These are phyloP conservation scores for Forsythia viridissima DNA, from an alignment of 257 asterid species.

Conservation along the genomic window DNA sequence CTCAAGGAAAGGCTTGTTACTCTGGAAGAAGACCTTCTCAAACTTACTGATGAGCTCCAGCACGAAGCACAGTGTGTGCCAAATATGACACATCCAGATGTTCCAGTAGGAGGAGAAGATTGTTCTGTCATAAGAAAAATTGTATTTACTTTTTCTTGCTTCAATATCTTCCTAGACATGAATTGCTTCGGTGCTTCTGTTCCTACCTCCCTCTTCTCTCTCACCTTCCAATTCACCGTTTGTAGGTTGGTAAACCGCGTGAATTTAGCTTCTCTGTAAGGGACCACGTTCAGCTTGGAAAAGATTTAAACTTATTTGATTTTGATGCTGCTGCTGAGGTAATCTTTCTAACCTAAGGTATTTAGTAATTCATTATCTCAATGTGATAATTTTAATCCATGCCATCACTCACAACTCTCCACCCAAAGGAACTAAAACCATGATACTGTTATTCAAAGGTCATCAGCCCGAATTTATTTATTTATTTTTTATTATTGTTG, in stretches of 20 bases:
- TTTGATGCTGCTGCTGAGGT: slow-evolving; percentile 99
- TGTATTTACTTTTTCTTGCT: slow-evolving; percentile 39
- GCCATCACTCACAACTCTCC: too few species aligned
- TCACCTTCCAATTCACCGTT: neutral
- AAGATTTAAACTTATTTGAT: slow-evolving; percentile 77
- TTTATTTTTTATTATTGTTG: too few species aligned
- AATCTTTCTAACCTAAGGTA: slow-evolving; percentile 39
- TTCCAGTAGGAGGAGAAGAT: slow-evolving; percentile 84
- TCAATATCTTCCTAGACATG: neutral
- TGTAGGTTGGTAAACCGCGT: slow-evolving; percentile 71
- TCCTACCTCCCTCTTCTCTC: neutral
- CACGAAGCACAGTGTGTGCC: slow-evolving; percentile 92
- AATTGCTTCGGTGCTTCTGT: neutral
- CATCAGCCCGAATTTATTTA: too few species aligned
- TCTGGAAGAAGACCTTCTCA: slow-evolving; percentile 80
- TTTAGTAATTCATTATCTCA: slow-evolving; percentile 14
- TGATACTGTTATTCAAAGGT: too few species aligned
- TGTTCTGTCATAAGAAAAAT: slow-evolving; percentile 65
- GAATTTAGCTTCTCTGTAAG: slow-evolving; percentile 75
- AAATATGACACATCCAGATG: slow-evolving; percentile 97
- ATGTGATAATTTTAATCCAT: too few species aligned
- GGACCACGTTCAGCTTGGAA: slow-evolving; percentile 93
- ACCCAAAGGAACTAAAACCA: too few species aligned
- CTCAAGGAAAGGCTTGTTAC: slow-evolving; percentile 75
- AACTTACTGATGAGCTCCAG: slow-evolving; percentile 80